These are phyloP conservation scores for Crithidia thermophila DNA, from an alignment of 208 protist genomes.

Conservation along the genomic window DNA sequence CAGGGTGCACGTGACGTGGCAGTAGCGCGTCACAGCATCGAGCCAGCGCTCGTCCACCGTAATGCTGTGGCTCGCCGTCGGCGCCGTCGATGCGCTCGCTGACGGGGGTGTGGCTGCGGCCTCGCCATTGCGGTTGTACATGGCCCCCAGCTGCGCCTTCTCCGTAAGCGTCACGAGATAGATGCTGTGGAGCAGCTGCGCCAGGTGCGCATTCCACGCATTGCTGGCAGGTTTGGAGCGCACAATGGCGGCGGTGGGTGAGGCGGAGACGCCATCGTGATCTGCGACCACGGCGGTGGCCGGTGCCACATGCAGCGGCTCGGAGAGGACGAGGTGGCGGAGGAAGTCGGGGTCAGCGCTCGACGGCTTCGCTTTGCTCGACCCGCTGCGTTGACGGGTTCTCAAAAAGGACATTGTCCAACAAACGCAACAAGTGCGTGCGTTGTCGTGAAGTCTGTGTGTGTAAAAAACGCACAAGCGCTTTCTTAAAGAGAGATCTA, in stretches of 20 bases:
- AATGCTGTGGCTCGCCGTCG: slow-evolving; percentile 6
- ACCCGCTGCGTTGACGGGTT: too few relatives aligned
- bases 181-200: slow-evolving; percentile 62
- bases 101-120: background rate
- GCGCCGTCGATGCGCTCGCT: background rate
- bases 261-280: background rate
- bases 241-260: too few relatives aligned
- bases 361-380: too few relatives aligned
- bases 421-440: too few relatives aligned
- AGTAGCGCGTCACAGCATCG: slow-evolving; percentile 61
- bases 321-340: background rate
- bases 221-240: too few relatives aligned
- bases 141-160: slow-evolving; percentile 68
- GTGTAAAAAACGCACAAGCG: background rate
- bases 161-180: slow-evolving; percentile 72
- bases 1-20: slow-evolving; percentile 45
- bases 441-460: background rate
- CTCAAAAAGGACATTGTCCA: too few relatives aligned
- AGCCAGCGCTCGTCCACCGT: slow-evolving; percentile 59
- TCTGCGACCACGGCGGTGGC: background rate
- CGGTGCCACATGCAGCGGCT: background rate
- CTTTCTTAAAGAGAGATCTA: too few relatives aligned
- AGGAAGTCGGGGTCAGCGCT: background rate
- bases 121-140: background rate
- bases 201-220: slow-evolving; percentile 38